phyloP scores from a whole-genome alignment of 441 rosid species.

The Macaranga tanarius region DNA sequence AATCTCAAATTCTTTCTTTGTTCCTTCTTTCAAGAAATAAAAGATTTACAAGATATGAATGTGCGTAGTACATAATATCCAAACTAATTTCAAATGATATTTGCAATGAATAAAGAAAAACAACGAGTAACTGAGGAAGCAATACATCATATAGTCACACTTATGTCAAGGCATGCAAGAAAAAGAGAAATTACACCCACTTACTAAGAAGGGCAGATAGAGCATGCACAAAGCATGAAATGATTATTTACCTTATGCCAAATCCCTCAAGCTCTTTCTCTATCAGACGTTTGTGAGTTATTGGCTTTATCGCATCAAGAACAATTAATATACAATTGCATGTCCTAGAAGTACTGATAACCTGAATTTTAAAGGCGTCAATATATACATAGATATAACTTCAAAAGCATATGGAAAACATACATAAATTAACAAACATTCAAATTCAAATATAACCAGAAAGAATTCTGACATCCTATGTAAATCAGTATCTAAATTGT shows the following conservation, averaged over 20 bases:
- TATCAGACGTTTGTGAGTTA: constrained; percentile 96
- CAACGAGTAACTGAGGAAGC: background rate
- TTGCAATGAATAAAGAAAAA: background rate
- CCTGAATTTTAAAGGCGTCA: constrained; percentile 45
- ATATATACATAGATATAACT: constrained; percentile 8
- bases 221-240: background rate
- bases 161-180: background rate
- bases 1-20: background rate
- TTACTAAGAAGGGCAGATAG: background rate
- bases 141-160: background rate
- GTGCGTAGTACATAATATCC: background rate
- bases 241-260: constrained; percentile 76
- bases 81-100: background rate
- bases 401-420: background rate
- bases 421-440: too few species aligned
- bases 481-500: background rate
- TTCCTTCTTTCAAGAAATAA: background rate
- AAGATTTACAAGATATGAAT: background rate
- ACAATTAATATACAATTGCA: constrained; percentile 91
- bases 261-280: constrained; percentile 99
- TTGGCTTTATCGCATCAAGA: constrained; percentile 96
- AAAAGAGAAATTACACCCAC: background rate
- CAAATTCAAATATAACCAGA: background rate
- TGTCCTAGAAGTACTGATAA: constrained; percentile 97
- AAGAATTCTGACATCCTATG: background rate